A percentile compares a stretch with the other conserved stretches of the same genome.
Conservation (phyloP, 2,329 filamentous ascomycete genomes). For the Hypoxylon sp. region DNA sequence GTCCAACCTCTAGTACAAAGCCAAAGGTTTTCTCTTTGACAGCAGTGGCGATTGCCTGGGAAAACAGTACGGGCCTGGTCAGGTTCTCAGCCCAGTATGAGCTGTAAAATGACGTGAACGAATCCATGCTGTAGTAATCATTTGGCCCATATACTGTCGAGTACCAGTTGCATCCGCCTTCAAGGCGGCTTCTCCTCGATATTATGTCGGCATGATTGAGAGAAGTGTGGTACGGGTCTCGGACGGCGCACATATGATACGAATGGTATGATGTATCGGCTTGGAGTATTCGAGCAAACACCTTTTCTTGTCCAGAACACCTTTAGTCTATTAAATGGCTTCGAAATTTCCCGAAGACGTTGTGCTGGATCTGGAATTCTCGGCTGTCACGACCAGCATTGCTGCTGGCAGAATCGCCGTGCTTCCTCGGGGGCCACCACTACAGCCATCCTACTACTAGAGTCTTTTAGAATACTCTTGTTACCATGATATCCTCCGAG, state of each 20-base stretch:
- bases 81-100: slow-evolving; percentile 50
- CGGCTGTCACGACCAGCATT: neutral
- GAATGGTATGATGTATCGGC: slow-evolving; percentile 29
- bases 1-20: slow-evolving; percentile 47
- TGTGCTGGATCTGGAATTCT: slow-evolving; percentile 1
- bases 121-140: neutral
- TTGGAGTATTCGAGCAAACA: slow-evolving; percentile 4
- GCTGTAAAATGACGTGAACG: slow-evolving; percentile 4
- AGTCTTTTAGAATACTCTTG: neutral
- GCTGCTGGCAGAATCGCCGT: neutral
- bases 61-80: slow-evolving; percentile 47
- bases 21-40: neutral
- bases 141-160: slow-evolving; percentile 2
- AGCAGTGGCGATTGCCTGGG: slow-evolving; percentile 40
- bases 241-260: slow-evolving; percentile 14
- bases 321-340: slow-evolving; percentile 6
- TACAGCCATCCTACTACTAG: too few relatives aligned
- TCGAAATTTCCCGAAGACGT: slow-evolving; percentile 28
- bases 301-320: slow-evolving; percentile 10
- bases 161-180: neutral
- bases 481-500: slow-evolving; percentile 34
- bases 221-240: neutral
- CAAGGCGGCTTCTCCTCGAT: neutral
- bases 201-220: neutral
- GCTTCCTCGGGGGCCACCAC: neutral